Conservation (phyloP, 164 flowering plant species). For the Umbellularia californica region DNA sequence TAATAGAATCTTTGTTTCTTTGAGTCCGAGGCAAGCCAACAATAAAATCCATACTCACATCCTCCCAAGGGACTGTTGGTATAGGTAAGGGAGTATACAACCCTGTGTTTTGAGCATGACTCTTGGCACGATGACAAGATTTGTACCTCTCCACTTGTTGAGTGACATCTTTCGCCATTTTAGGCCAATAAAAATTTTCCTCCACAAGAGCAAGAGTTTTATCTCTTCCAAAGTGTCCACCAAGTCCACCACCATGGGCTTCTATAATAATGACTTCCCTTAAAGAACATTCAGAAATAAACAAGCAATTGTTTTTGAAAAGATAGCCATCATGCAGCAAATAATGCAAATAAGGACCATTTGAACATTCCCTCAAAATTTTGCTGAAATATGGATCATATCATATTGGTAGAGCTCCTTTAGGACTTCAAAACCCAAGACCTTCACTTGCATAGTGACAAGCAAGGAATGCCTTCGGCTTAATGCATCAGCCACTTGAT, state of each 20-base stretch:
- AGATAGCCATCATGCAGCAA: conserved; percentile 9
- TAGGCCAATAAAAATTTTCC: conserved; percentile 5
- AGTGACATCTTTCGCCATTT: background rate
- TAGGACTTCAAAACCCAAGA: conserved; percentile 7
- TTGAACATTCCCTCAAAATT: background rate
- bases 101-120: background rate
- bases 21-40: background rate
- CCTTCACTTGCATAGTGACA: background rate
- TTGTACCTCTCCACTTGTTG: background rate
- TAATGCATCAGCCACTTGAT: conserved; percentile 11
- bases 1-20: too few species aligned
- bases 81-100: background rate
- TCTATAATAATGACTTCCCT: background rate
- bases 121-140: background rate
- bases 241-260: background rate
- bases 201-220: background rate
- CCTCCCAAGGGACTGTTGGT: background rate
- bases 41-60: background rate
- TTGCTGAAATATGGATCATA: conserved; percentile 6
- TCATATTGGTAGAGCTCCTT: conserved; percentile 10
- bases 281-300: conserved; percentile 5
- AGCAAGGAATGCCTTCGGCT: background rate
- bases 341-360: background rate
- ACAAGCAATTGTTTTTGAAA: background rate
- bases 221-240: background rate